phyloP scores from a whole-genome alignment of 352 stramenopile genomes.

The Paralagenidium karlingii region DNA sequence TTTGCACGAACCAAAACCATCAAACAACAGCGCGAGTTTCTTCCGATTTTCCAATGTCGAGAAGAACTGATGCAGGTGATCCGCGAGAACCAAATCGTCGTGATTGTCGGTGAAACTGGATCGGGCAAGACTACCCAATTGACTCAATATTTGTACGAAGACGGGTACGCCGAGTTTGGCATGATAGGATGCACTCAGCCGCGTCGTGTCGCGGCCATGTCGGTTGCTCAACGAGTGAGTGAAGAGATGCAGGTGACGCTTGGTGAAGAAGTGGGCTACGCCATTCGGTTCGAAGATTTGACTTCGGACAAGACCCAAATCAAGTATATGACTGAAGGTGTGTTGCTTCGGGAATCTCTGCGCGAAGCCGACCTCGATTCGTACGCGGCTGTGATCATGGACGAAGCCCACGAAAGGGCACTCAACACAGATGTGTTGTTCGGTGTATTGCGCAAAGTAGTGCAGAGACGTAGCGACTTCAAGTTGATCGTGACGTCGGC shows the following conservation, averaged over 20 bases:
- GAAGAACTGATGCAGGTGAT: slow-evolving; percentile 96
- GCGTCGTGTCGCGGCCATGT: slow-evolving; percentile 98
- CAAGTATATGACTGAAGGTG: slow-evolving; percentile 95
- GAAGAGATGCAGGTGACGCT: slow-evolving; percentile 94
- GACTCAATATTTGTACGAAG: slow-evolving; percentile 91
- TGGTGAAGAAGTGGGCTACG: slow-evolving; percentile 85
- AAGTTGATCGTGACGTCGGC: slow-evolving; percentile 90
- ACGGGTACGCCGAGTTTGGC: slow-evolving; percentile 80
- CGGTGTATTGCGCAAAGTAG: slow-evolving; percentile 86
- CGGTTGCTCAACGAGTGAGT: slow-evolving; percentile 95
- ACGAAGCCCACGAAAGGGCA: slow-evolving; percentile 91
- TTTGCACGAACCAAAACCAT: slow-evolving; percentile 96
- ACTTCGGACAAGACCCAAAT: slow-evolving; percentile 92
- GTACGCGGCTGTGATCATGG: slow-evolving; percentile 88
- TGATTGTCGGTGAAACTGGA: slow-evolving; percentile 98
- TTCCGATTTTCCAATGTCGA: slow-evolving; percentile 93
- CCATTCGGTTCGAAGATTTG: slow-evolving; percentile 92
- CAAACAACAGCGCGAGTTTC: slow-evolving; percentile 90
- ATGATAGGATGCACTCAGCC: slow-evolving; percentile 97
- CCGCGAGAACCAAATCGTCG: slow-evolving; percentile 96
- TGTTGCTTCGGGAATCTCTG: slow-evolving; percentile 89
- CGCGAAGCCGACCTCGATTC: slow-evolving; percentile 77
- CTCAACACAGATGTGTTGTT: slow-evolving; percentile 93
- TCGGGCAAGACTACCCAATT: slow-evolving; percentile 97
- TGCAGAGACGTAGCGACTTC: slow-evolving; percentile 81